Evolutionary conservation across 2,329 filamentous ascomycete genomes (phyloP).

Genomic region (Diaporthe sp.): DNA sequence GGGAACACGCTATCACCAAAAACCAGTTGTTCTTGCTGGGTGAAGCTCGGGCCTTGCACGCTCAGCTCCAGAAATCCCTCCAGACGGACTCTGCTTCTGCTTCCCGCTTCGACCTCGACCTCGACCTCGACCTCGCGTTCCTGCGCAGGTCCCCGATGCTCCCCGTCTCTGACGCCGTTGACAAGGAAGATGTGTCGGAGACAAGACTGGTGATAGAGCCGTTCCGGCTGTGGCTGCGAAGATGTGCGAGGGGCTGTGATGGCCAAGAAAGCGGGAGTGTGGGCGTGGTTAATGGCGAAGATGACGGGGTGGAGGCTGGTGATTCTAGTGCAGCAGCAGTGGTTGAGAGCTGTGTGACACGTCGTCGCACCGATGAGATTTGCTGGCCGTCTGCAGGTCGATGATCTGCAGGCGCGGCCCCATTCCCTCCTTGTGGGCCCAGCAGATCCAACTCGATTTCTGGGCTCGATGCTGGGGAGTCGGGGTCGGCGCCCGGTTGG

Average conservation of each 20-base stretch:
- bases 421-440: constrained; percentile 10
- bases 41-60: too few relatives aligned
- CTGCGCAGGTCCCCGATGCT: not conserved
- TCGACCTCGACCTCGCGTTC: not conserved
- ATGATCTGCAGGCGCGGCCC: constrained; percentile 13
- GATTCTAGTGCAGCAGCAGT: constrained; percentile 5
- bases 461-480: not conserved
- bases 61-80: constrained; percentile 46
- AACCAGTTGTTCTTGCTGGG: not conserved
- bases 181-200: constrained; percentile 35
- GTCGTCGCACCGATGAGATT: constrained; percentile 28
- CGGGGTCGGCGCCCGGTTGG: constrained; percentile 14
- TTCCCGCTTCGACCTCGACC: constrained; percentile 29
- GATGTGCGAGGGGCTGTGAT: not conserved
- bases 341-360: constrained; percentile 19
- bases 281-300: constrained; percentile 7
- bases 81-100: constrained; percentile 42
- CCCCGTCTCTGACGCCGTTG: not conserved
- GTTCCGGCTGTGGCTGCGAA: constrained; percentile 2
- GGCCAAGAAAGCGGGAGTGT: constrained; percentile 11
- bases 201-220: constrained; percentile 29
- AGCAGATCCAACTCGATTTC: constrained; percentile 38
- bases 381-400: constrained; percentile 28
- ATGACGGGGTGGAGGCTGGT: constrained; percentile 31
- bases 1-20: not conserved